Base-by-base conservation (phyloP, 2,329 filamentous ascomycete species). In the Aspergillus sp. region DNA sequence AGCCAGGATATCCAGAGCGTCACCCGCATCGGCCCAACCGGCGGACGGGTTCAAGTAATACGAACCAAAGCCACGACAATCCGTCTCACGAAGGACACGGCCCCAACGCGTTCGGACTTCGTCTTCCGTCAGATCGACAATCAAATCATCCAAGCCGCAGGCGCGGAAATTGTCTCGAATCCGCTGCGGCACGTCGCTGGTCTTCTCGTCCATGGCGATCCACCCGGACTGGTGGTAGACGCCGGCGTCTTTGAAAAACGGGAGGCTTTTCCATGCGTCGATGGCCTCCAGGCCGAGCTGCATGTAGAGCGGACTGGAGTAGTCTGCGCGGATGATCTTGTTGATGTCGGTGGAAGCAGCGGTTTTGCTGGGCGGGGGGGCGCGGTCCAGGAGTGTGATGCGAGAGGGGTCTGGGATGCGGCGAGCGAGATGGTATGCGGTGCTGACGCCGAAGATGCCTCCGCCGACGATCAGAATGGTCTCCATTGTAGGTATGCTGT, bases 301-400 rank as follows among this genome's bases (percentile, higher is more conserved):
- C 67, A 81, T 84, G 73, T 89, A 89, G 14, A 84, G 68, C 1
- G 81, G 71, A 60, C 87, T 83, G 50, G 81, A 77, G 71, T 89
- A 89, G 67, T 89, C 86, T 45, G 85, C 83, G 52, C 86, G 83
- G 14, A 89, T 78, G 23, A 88, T 84, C 69, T 88, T 89, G 74
- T 88, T 89, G 80, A 85, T 85, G 71, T 90, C 87, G 76, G 83
- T 87, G 0, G 87, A 88, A 0, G 87, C 87, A 29, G 85, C 86
- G 48, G 64, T 70, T 0, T 75, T 71, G 1, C 79, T 78, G 20
- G 81, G 78, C 3, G 69, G 64, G 2, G 77, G 72, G 53, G 80
- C 75, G 13, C 82, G 78, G 69, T 88, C 84, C 21, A 88, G 71
- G 2, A 88, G 67, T 1, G 78, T 83, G 49, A 87, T 73, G 2